Evolutionary conservation across 306 rosid species (phyloP).

Genomic region (Senna siamea): DNA sequence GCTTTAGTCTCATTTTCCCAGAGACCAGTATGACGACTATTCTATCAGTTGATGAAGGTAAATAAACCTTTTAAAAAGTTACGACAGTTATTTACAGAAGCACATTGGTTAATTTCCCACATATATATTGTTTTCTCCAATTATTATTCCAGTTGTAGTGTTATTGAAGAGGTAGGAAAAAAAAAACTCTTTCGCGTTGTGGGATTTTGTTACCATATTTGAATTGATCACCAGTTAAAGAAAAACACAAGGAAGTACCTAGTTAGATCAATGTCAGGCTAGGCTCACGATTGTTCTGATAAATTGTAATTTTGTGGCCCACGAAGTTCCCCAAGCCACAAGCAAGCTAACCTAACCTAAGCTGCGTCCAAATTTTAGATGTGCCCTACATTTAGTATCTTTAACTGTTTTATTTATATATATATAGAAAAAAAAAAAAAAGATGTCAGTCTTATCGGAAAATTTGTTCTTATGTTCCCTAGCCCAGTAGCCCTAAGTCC

Average conservation of each 20-base stretch:
- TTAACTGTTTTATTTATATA: no score
- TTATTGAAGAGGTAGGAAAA: not conserved
- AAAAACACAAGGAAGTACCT: not conserved
- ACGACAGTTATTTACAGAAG: not conserved
- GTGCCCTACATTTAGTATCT: no score
- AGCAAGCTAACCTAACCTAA: not conserved
- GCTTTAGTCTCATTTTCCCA: not conserved
- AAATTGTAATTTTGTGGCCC: not conserved
- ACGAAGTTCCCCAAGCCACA: not conserved
- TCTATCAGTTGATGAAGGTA: not conserved
- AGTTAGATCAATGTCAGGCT: not conserved
- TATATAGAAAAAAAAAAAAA: no score
- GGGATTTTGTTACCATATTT: not conserved
- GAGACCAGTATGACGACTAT: not conserved
- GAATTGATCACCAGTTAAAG: not conserved
- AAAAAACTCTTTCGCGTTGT: not conserved
- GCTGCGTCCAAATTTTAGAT: not conserved
- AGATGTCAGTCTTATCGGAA: not conserved
- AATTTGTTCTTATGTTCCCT: no score
- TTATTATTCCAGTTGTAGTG: not conserved
- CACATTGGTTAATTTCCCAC: not conserved
- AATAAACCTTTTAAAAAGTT: not conserved
- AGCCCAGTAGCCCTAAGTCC: not conserved
- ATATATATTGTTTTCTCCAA: not conserved
- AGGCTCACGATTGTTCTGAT: not conserved